Evolutionary conservation across 129 eudicot species (phyloP).

Genomic region (Dittrichia graveolens): DNA sequence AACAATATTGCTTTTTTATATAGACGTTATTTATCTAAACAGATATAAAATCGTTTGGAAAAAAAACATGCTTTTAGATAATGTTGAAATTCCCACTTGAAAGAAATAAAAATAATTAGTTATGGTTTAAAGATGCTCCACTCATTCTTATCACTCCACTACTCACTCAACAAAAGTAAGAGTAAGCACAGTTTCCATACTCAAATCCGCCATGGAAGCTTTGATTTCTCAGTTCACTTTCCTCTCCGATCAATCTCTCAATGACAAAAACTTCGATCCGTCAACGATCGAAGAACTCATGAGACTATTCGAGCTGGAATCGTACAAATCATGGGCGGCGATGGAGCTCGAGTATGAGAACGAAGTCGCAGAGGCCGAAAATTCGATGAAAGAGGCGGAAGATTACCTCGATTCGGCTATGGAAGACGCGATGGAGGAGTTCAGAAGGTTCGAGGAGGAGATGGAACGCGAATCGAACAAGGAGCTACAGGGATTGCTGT

Average conservation of each 20-base stretch:
- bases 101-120: background rate
- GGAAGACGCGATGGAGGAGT: constrained; percentile 89
- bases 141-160: constrained; percentile 29
- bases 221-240: constrained; percentile 61
- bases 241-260: constrained; percentile 73
- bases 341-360: constrained; percentile 55
- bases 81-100: too few relatives aligned
- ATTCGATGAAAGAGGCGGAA: constrained; percentile 54
- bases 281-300: constrained; percentile 74
- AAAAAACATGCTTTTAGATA: too few relatives aligned
- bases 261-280: constrained; percentile 77
- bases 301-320: constrained; percentile 81
- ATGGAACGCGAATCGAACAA: constrained; percentile 49
- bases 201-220: constrained; percentile 58
- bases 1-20: too few relatives aligned
- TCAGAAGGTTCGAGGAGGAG: constrained; percentile 65
- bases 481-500: constrained; percentile 52
- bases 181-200: background rate
- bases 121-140: constrained; percentile 25
- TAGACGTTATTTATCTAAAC: too few relatives aligned
- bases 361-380: constrained; percentile 49
- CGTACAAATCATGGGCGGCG: constrained; percentile 91
- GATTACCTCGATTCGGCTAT: constrained; percentile 65
- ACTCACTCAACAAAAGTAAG: constrained; percentile 6
- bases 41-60: too few relatives aligned